A percentile compares a stretch with the other conserved stretches of the same genome.
Conservation (phyloP, 306 rosid species). For the Astragalus glycyphyllos region DNA sequence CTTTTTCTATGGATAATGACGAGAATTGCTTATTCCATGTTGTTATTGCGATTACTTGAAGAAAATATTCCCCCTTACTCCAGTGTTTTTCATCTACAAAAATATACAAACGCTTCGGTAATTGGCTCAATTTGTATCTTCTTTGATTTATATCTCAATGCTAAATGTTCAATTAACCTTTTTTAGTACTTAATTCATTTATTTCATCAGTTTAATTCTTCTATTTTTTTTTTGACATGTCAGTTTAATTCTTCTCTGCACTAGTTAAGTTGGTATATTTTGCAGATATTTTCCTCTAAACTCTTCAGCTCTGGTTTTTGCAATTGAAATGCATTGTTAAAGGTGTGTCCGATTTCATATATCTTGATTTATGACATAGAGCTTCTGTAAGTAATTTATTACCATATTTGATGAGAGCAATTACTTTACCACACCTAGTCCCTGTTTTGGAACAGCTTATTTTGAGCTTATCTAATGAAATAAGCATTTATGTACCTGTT, state of each 20-base stretch:
- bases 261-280: not conserved
- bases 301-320: not conserved
- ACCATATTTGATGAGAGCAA: not conserved
- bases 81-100: not conserved
- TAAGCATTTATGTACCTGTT: no score
- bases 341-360: not conserved
- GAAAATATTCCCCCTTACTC: not conserved
- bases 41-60: not conserved
- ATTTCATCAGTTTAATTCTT: not conserved
- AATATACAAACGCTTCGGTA: not conserved
- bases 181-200: not conserved
- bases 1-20: not conserved
- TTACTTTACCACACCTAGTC: not conserved
- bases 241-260: not conserved
- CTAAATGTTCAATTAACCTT: not conserved
- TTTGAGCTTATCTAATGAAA: no score
- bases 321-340: not conserved
- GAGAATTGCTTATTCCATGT: not conserved
- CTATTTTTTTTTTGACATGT: no score
- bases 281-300: not conserved
- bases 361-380: not conserved
- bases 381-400: not conserved
- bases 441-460: no score
- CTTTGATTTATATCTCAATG: not conserved
- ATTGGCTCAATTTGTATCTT: not conserved